Evolutionary conservation across 768 basidiomycete genomes (phyloP).

Genomic region (Mycena floridula): DNA sequence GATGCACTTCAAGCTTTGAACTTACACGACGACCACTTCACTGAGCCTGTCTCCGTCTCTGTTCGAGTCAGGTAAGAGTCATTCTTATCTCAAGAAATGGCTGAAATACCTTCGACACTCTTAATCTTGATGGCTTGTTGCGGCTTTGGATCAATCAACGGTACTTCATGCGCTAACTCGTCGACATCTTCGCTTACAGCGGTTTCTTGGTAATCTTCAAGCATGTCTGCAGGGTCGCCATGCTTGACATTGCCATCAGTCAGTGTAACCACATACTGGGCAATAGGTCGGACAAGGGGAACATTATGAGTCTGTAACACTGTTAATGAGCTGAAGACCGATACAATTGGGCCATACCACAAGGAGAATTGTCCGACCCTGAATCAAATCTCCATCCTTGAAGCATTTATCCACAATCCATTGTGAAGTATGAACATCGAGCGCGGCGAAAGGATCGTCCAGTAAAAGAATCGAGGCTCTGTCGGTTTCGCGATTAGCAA

Average conservation of each 20-base stretch:
- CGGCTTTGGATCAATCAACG: no score
- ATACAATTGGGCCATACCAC: conserved; percentile 5
- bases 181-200: conserved; percentile 19
- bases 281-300: conserved; percentile 34
- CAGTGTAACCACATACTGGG: conserved; percentile 40
- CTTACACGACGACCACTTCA: conserved; percentile 34
- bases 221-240: conserved; percentile 36
- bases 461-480: conserved; percentile 35
- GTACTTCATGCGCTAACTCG: no score
- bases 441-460: conserved; percentile 41
- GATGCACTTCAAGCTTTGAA: conserved; percentile 10
- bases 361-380: conserved; percentile 5
- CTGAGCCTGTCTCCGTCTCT: conserved; percentile 38
- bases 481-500: no score
- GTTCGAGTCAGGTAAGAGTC: no score
- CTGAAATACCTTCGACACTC: no score
- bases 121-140: no score
- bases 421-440: conserved; percentile 8
- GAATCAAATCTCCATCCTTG: conserved; percentile 5
- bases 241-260: conserved; percentile 40
- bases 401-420: conserved; percentile 7
- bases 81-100: no score
- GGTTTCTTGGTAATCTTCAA: conserved; percentile 29
- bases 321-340: not conserved
- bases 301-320: conserved; percentile 39